These are phyloP conservation scores for Cystofilobasidium ferigula DNA, from an alignment of 768 basidiomycete genomes.

Conservation along the genomic window DNA sequence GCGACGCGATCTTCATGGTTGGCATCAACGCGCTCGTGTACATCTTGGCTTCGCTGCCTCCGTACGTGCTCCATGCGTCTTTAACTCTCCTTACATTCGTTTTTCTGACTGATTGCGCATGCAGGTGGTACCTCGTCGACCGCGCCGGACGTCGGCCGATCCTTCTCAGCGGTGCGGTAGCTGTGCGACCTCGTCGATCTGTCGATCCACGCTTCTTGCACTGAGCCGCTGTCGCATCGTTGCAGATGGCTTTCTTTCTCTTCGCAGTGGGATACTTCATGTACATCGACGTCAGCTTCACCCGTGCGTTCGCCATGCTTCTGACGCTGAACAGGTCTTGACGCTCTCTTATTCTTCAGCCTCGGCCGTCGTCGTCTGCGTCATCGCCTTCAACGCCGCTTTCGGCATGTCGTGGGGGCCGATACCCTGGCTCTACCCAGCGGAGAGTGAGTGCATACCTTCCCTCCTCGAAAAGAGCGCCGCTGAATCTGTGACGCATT, in stretches of 20 bases:
- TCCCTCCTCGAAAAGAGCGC: too few species aligned
- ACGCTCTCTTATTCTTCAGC: slow-evolving; percentile 33
- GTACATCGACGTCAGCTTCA: slow-evolving; percentile 73
- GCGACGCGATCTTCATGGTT: slow-evolving; percentile 89
- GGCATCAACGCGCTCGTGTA: slow-evolving; percentile 65
- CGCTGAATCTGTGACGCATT: not conserved
- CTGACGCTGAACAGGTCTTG: not conserved
- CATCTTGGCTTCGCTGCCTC: slow-evolving; percentile 55
- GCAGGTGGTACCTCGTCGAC: slow-evolving; percentile 87
- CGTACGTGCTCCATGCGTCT: slow-evolving; percentile 46
- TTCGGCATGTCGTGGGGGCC: slow-evolving; percentile 82
- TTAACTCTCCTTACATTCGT: not conserved
- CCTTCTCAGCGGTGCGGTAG: slow-evolving; percentile 69
- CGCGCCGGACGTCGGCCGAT: slow-evolving; percentile 80
- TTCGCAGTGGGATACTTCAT: slow-evolving; percentile 84
- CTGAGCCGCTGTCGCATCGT: not conserved
- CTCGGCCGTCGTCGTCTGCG: slow-evolving; percentile 72
- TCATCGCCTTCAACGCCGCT: slow-evolving; percentile 84
- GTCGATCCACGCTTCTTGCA: not conserved
- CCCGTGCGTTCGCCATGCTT: slow-evolving; percentile 39
- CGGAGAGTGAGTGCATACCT: slow-evolving; percentile 42
- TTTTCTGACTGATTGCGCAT: not conserved
- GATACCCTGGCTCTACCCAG: slow-evolving; percentile 41
- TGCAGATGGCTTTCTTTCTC: slow-evolving; percentile 69
- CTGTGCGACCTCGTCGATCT: slow-evolving; percentile 44